phyloP scores from a whole-genome alignment of 352 stramenopile genomes.

The Aphanomyces euteiches region DNA sequence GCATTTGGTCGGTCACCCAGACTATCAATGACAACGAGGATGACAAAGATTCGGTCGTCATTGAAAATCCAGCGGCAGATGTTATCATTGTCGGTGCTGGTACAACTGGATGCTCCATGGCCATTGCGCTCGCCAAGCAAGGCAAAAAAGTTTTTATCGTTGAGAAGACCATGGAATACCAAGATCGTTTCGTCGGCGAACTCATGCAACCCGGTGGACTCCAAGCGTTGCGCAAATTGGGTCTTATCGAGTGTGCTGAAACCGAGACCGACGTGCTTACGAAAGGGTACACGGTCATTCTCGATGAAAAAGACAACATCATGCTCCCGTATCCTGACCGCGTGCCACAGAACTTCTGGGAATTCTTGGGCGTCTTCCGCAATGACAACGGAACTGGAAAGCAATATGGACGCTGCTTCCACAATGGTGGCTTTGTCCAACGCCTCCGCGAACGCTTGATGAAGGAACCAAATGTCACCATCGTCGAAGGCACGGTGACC shows the following conservation, averaged over 20 bases:
- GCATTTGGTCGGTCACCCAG: constrained; percentile 27
- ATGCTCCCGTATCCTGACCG: constrained; percentile 42
- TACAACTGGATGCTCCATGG: constrained; percentile 30
- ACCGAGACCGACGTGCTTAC: constrained; percentile 34
- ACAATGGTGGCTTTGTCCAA: constrained; percentile 45
- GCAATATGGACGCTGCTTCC: constrained; percentile 38
- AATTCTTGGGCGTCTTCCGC: constrained; percentile 37
- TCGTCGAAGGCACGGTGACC: constrained; percentile 39
- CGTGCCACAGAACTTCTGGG: constrained; percentile 34
- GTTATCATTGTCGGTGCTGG: constrained; percentile 33
- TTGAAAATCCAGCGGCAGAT: constrained; percentile 24
- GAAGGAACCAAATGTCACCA: constrained; percentile 36
- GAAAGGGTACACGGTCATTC: constrained; percentile 41
- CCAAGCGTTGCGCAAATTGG: constrained; percentile 38
- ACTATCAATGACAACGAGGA: constrained; percentile 17
- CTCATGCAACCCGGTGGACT: constrained; percentile 48
- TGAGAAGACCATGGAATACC: constrained; percentile 32
- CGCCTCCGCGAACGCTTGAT: constrained; percentile 34
- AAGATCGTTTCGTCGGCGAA: constrained; percentile 50
- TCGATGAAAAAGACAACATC: constrained; percentile 27
- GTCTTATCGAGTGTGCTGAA: constrained; percentile 39
- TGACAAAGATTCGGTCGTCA: not conserved
- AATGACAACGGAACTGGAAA: constrained; percentile 23
- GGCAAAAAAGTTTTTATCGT: constrained; percentile 31
- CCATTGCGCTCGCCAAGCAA: constrained; percentile 27